Evolutionary conservation across 768 basidiomycete genomes (phyloP).

Genomic region (Boletus bicolor): DNA sequence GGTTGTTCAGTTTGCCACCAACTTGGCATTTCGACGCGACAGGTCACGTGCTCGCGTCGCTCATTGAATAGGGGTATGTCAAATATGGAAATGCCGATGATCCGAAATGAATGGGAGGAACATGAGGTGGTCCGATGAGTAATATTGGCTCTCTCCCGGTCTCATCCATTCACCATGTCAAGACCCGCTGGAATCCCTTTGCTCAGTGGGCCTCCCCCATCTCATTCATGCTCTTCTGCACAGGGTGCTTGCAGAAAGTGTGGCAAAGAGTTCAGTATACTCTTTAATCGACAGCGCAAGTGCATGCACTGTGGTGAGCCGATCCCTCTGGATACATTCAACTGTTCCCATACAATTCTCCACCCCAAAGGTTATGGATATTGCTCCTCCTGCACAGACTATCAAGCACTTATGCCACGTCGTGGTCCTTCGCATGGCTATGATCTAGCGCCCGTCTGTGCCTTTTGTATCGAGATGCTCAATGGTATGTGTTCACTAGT

Average conservation of each 20-base stretch:
- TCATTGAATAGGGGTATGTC: background rate
- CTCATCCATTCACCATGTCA: constrained; percentile 15
- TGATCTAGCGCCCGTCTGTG: constrained; percentile 65
- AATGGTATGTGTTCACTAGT: constrained; percentile 44
- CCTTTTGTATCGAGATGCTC: constrained; percentile 68
- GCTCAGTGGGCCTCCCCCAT: constrained; percentile 63
- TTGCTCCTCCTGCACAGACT: constrained; percentile 72
- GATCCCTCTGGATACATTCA: background rate
- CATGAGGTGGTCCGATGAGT: background rate
- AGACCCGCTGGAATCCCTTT: constrained; percentile 55
- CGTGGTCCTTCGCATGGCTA: constrained; percentile 51
- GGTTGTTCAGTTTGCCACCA: constrained; percentile 19
- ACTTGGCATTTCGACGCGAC: constrained; percentile 17
- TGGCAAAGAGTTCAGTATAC: constrained; percentile 65
- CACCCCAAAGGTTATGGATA: constrained; percentile 57
- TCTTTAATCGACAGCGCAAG: constrained; percentile 60
- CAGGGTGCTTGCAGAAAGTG: constrained; percentile 60
- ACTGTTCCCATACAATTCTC: background rate
- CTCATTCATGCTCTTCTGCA: constrained; percentile 23
- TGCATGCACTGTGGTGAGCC: constrained; percentile 76
- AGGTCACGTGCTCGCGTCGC: constrained; percentile 23
- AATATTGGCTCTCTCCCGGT: background rate
- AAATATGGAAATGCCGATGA: constrained; percentile 15
- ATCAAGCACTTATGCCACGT: constrained; percentile 76
- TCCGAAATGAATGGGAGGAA: constrained; percentile 6